phyloP scores from a whole-genome alignment of 148 eudicot species.

The Bassia scoparia region DNA sequence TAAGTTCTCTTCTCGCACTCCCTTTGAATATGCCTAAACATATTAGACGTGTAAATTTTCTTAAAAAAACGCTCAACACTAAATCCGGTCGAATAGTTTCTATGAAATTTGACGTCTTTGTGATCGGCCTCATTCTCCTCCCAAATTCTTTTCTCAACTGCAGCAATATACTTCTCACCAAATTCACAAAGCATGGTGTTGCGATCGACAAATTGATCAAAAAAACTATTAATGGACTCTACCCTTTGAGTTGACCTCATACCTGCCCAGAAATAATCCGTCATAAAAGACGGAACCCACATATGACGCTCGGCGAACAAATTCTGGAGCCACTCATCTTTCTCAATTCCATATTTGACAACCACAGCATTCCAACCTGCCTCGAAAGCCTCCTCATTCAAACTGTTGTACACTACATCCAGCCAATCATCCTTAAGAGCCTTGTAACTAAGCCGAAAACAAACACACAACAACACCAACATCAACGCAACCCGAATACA shows the following conservation, averaged over 20 bases:
- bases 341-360: not conserved
- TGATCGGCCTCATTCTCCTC: not conserved
- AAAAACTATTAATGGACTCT: not conserved
- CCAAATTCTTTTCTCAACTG: not conserved
- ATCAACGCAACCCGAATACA: too few species aligned
- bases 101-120: not conserved
- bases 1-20: too few species aligned
- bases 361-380: not conserved
- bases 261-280: not conserved
- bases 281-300: not conserved
- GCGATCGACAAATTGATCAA: not conserved
- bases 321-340: not conserved
- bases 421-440: too few species aligned
- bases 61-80: too few species aligned
- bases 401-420: too few species aligned
- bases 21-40: too few species aligned
- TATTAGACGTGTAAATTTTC: too few species aligned
- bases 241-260: not conserved
- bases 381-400: too few species aligned
- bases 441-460: too few species aligned
- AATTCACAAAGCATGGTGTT: not conserved
- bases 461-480: too few species aligned
- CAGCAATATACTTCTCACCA: not conserved
- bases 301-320: not conserved
- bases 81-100: too few species aligned